Evolutionary conservation across 352 stramenopile genomes (phyloP), one percentile per base, ranked within the genome.

Genomic region (Pythium angustatum): DNA sequence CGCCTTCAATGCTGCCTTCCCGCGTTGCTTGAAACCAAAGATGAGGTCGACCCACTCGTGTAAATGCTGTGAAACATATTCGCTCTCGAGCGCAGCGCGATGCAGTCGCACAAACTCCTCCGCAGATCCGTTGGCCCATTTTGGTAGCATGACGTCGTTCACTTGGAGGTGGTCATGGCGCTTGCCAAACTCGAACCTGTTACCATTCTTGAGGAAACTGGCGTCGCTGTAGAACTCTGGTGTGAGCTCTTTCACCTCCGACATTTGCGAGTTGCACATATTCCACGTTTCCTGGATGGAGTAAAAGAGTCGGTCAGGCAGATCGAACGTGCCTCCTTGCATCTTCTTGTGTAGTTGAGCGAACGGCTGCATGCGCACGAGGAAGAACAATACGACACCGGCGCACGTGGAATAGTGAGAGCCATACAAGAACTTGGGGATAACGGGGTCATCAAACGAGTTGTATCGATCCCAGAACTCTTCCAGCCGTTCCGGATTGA

Each of bases 11-110:
- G 97, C 96, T 30, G 88, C 93, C 66, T 93, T 81, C 22, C 98
- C 96, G 19, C 91, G 81, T 74, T 99, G 98, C 66, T 99, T 99
- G 77, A 87, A 99, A 10, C 98, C 98, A 77, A 99, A 99, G 22
- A 99, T 97, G 10, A 99, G 85, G 77, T 99, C 98, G 27, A 99
- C 89, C 98, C 98, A 99, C 62, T 91, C 77, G 73, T 99, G 96
- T 22, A 99, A 76, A 76, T 99, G 86, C 33, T 83, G 80, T 31
- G 96, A 99, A 0, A 99, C 98, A 67, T 98, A 89, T 22, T 99
- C 97, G 72, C 95, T 99, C 69, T 99, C 98, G 10, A 99, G 84
- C 22, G 98, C 97, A 27, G 93, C 85, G 11, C 96, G 96, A 71
- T 97, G 96, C 26, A 99, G 81, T 8, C 90, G 83, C 22, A 99